Base-by-base conservation (phyloP, 306 rosid species). In the Trifolium repens region DNA sequence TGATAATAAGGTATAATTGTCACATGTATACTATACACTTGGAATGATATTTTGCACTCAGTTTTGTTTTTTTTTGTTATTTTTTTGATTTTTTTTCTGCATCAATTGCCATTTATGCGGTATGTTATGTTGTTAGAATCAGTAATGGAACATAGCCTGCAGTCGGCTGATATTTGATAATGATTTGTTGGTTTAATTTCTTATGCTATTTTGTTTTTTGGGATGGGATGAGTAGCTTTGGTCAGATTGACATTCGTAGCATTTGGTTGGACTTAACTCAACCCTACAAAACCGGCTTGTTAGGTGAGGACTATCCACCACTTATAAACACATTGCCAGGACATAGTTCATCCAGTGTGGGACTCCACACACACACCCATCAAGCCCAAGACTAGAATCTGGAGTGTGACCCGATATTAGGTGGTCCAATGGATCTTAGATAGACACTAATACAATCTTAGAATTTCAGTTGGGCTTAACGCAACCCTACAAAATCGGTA, bases 1-100 rank as follows among this genome's bases (percentile, higher is more conserved):
- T 75, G 80, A 81, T 72, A 59, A 68, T 67, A 78, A 92, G 99
- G 97, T 94, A 87, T n/a, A 34, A 43, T 64, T 49, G 24, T 53
- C 64, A 49, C 73, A 14, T 44, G 39, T 78, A 42, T 75, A 35
- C 74, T 42, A 55, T 65, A 60, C 6, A 16, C 60, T 32, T 27
- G 13, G 65, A 74, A 57, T 50, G 14, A 68, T 78, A 66, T 61
- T 76, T 57, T 27, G 7, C 65, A 30, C n/a, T 14, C 4, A n/a
- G 57, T 60, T 71, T 75, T 76, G 13, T 40, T 63, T 44, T 32
- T 32, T 32, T 30, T 30, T 30, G 3, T 30, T 27, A 2, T 27
- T 27, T 27, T 27, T 27, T 27, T 26, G 49, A 75, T 72, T 69
- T 22, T 43, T 67, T 58, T 67, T 58, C 34, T 79, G 73, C 39